phyloP scores from a whole-genome alignment of 2,329 filamentous ascomycete species.

The Calonectria fujianensis region DNA sequence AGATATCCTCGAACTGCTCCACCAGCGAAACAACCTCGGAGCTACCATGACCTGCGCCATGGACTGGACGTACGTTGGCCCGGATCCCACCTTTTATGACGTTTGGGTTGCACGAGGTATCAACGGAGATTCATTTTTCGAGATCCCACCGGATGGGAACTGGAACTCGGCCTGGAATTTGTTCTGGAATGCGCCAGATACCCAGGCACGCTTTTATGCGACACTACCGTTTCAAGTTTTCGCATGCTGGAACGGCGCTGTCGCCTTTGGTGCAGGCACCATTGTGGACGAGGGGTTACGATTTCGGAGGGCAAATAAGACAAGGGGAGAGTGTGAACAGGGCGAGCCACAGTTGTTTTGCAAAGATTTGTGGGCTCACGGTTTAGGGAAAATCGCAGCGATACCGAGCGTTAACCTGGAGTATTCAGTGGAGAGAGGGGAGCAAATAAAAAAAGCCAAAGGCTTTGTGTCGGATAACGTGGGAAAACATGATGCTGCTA shows the following conservation, averaged over 20 bases:
- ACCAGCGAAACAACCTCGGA: slow-evolving; percentile 66
- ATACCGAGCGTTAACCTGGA: slow-evolving; percentile 73
- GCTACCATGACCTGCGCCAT: slow-evolving; percentile 75
- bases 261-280: slow-evolving; percentile 67
- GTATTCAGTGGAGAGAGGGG: slow-evolving; percentile 67
- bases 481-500: slow-evolving; percentile 51
- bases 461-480: slow-evolving; percentile 66
- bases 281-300: slow-evolving; percentile 63
- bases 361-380: slow-evolving; percentile 73
- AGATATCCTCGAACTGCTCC: slow-evolving; percentile 73
- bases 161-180: slow-evolving; percentile 65
- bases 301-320: slow-evolving; percentile 63
- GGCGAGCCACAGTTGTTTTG: slow-evolving; percentile 73
- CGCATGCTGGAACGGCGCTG: slow-evolving; percentile 75
- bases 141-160: slow-evolving; percentile 67
- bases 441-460: slow-evolving; percentile 67
- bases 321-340: slow-evolving; percentile 67
- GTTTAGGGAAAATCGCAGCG: slow-evolving; percentile 71
- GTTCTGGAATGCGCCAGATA: slow-evolving; percentile 69
- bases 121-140: slow-evolving; percentile 72
- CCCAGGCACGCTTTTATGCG: slow-evolving; percentile 57
- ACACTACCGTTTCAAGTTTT: slow-evolving; percentile 74
- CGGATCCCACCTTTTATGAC: slow-evolving; percentile 71
- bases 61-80: slow-evolving; percentile 71
- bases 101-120: slow-evolving; percentile 72